Evolutionary conservation across 257 asterid species (phyloP).

Genomic region (Schizonepeta tenuifolia): DNA sequence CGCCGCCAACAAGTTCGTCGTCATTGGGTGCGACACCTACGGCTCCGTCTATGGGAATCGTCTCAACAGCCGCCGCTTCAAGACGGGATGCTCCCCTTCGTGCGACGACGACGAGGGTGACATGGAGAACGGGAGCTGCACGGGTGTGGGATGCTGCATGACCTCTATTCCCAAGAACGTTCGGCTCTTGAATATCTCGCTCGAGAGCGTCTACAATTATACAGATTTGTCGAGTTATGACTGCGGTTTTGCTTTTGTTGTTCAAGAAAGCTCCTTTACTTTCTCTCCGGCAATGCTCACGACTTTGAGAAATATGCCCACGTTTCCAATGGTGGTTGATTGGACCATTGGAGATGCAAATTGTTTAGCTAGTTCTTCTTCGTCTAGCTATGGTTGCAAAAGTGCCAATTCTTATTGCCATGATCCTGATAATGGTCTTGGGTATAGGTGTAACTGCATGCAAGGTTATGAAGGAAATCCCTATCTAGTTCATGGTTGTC

Average conservation of each 20-base stretch:
- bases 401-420: too few species aligned
- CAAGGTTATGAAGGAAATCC: too few species aligned
- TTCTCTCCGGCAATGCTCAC: slow-evolving; percentile 9
- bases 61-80: neutral
- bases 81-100: slow-evolving; percentile 41
- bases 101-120: neutral
- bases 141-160: slow-evolving; percentile 36
- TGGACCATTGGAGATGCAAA: too few species aligned
- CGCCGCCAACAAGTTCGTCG: slow-evolving; percentile 32
- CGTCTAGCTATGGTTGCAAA: too few species aligned
- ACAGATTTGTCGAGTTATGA: neutral
- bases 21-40: slow-evolving; percentile 34
- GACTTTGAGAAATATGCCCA: neutral
- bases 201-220: neutral
- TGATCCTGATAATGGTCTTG: too few species aligned
- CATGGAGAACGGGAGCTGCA: neutral
- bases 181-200: too few species aligned
- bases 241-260: slow-evolving; percentile 21
- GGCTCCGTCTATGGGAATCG: slow-evolving; percentile 6
- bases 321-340: slow-evolving; percentile 33
- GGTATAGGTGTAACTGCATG: too few species aligned
- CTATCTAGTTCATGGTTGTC: too few species aligned
- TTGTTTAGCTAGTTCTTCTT: too few species aligned
- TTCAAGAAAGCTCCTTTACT: slow-evolving; percentile 26
- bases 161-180: slow-evolving; percentile 32